These are phyloP conservation scores for Vachellia pachyceras DNA, from an alignment of 306 rosid genomes.

Conservation along the genomic window DNA sequence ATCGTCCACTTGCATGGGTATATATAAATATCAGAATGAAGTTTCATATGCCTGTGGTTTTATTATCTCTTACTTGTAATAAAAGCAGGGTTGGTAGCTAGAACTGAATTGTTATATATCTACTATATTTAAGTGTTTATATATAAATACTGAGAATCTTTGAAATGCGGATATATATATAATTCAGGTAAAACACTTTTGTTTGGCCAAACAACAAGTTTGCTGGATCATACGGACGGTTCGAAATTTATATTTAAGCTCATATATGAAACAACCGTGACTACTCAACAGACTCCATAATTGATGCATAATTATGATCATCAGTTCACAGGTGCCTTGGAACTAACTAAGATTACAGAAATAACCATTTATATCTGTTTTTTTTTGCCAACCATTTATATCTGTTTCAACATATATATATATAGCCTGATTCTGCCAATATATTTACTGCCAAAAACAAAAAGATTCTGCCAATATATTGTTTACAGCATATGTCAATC, in stretches of 20 bases:
- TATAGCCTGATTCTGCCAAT: too few relatives aligned
- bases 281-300: neutral
- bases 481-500: too few relatives aligned
- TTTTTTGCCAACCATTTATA: too few relatives aligned
- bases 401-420: too few relatives aligned
- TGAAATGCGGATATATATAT: neutral
- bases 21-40: neutral
- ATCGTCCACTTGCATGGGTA: neutral
- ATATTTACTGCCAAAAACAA: too few relatives aligned
- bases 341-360: too few relatives aligned
- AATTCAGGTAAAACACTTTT: neutral
- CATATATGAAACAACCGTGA: neutral
- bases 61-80: neutral
- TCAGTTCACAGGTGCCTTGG: too few relatives aligned
- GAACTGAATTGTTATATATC: neutral
- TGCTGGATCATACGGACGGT: neutral
- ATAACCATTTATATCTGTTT: too few relatives aligned
- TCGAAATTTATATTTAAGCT: neutral
- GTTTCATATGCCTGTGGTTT: neutral
- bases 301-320: too few relatives aligned
- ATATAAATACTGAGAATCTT: neutral
- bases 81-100: neutral
- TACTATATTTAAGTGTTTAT: neutral
- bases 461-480: too few relatives aligned
- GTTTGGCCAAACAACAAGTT: neutral